Evolutionary conservation across 176 grass and related monocot species (phyloP), one percentile per base, ranked within the genome.

Genomic region (Avena sativa): DNA sequence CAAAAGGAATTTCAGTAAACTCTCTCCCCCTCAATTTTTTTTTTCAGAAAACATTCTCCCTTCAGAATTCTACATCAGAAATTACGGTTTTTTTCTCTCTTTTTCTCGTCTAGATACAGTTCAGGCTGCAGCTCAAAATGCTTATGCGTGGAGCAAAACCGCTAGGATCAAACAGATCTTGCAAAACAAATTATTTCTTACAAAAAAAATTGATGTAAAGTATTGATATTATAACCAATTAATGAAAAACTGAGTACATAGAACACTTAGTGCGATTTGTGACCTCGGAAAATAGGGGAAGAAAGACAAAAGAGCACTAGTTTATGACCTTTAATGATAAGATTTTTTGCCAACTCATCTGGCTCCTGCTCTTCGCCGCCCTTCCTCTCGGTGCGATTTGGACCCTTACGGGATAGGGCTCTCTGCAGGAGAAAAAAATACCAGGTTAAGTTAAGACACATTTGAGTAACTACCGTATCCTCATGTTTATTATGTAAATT

Each of bases 361-460:
- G 81, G 85, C 71, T 99, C 94, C 81, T 89, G 89, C 9, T 94
- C 94, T 38, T 96, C 97, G n/a, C 86, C 78, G 5, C 40, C 65
- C 72, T 89, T 95, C 78, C 85, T 96, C 30, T 99, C 97, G 20
- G 76, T 76, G 58, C 92, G 90, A 58, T 92, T 93, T 32, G 94
- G 94, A 80, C 97, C 91, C 87, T 99, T 99, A 11, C 97, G 85
- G 0, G 97, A 99, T 38, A 99, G 83, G 23, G 89, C 97, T 81
- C 92, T 99, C 97, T 99, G 84, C 85, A 90, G 12, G 55, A 73
- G 1, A 40, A 48, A 77, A 57, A 9, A 34, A 3, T 32, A 1
- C 1, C 32, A 32, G 12, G 26, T 44, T 13, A 30, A n/a, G 34
- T 78, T 75, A 4, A 78, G 15, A 79, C 44, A 9, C 7, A 58